phyloP scores from a whole-genome alignment of 176 grass and related monocot species.

The Carex pumila region DNA sequence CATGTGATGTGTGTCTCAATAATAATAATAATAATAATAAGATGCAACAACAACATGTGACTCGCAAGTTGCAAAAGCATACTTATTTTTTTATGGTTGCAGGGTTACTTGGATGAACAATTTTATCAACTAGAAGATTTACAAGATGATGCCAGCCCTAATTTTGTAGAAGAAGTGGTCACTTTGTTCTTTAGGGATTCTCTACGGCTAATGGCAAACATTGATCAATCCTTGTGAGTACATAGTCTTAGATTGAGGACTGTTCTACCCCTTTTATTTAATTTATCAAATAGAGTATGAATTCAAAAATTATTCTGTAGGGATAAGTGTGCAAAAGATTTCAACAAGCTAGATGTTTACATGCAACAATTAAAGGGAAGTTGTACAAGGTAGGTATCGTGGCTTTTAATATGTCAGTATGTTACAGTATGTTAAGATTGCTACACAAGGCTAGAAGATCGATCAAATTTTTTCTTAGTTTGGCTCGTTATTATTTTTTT shows the following conservation, averaged over 20 bases:
- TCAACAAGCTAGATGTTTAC: slow-evolving; percentile 68
- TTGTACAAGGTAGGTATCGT: slow-evolving; percentile 58
- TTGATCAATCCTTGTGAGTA: slow-evolving; percentile 84
- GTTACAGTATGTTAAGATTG: slow-evolving; percentile 13
- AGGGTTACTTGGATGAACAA: slow-evolving; percentile 95
- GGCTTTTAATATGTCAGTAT: background rate
- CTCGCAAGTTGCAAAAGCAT: background rate
- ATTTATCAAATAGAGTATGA: slow-evolving; percentile 5
- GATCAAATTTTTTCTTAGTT: slow-evolving; percentile 10
- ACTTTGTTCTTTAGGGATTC: slow-evolving; percentile 90
- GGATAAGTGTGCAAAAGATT: slow-evolving; percentile 74
- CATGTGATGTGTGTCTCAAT: background rate
- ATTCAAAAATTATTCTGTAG: slow-evolving; percentile 31
- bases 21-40: background rate
- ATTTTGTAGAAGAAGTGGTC: slow-evolving; percentile 91
- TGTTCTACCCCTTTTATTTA: background rate
- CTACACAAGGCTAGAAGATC: background rate
- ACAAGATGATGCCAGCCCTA: slow-evolving; percentile 90
- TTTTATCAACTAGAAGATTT: slow-evolving; percentile 93
- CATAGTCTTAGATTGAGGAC: background rate
- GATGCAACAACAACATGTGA: background rate
- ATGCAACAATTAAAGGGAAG: slow-evolving; percentile 92
- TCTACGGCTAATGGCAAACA: slow-evolving; percentile 63
- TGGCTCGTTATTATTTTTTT: slow-evolving; percentile 5
- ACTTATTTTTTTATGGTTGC: slow-evolving; percentile 19